phyloP scores from a whole-genome alignment of 805 yeast species.

The Tanozyma kutaoensis region DNA sequence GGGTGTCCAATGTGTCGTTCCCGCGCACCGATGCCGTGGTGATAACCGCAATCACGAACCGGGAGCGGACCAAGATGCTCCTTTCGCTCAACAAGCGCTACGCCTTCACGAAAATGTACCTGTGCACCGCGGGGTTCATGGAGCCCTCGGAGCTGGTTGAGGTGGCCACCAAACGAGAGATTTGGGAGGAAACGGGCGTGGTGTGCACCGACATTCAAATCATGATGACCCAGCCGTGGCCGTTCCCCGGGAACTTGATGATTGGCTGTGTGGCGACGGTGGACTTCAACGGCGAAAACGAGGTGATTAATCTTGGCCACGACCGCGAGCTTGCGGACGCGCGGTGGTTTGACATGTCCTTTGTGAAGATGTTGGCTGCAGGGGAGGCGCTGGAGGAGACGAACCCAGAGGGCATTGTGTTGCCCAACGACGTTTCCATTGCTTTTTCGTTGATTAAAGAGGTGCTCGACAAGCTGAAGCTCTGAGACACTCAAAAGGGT shows the following conservation, averaged over 20 bases:
- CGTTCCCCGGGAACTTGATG: slow-evolving; percentile 89
- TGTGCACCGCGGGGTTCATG: slow-evolving; percentile 90
- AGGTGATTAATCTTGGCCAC: slow-evolving; percentile 55
- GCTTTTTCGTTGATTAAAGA: slow-evolving; percentile 30
- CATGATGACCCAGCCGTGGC: slow-evolving; percentile 89
- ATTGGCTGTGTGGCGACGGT: slow-evolving; percentile 79
- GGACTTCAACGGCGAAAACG: slow-evolving; percentile 54
- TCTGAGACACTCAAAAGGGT: too few relatives aligned
- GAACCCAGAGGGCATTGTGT: slow-evolving; percentile 21
- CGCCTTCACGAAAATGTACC: slow-evolving; percentile 43
- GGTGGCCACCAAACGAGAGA: slow-evolving; percentile 75
- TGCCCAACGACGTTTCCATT: slow-evolving; percentile 32
- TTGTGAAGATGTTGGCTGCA: slow-evolving; percentile 29
- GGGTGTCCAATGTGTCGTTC: slow-evolving; percentile 67
- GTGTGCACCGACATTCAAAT: slow-evolving; percentile 43
- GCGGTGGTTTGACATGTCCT: slow-evolving; percentile 60
- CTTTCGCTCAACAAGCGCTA: slow-evolving; percentile 60
- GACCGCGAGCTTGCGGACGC: slow-evolving; percentile 85
- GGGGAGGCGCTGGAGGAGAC: slow-evolving; percentile 9
- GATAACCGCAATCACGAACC: slow-evolving; percentile 65
- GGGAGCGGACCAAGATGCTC: slow-evolving; percentile 46
- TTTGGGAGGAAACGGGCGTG: slow-evolving; percentile 94
- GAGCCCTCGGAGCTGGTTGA: slow-evolving; percentile 93
- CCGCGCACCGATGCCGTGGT: slow-evolving; percentile 90
- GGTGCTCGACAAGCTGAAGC: slow-evolving; percentile 15